Percentiles rank a stretch among this genome's conserved stretches.
These are phyloP conservation scores for Exserohilum rostratum DNA, from an alignment of 2,329 filamentous ascomycete species.

Conservation along the genomic window DNA sequence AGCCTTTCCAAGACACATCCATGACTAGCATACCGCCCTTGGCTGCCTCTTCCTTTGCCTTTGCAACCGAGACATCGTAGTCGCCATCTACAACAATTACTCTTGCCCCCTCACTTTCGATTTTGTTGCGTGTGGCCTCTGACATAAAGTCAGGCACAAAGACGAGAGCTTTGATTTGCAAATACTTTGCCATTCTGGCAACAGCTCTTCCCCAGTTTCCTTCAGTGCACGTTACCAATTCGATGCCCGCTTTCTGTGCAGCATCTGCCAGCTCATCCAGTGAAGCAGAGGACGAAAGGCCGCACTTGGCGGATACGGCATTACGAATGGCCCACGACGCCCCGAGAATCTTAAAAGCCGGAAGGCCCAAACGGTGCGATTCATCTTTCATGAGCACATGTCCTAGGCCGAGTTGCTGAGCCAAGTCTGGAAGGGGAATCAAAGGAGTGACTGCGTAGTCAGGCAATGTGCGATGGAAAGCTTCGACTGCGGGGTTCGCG, in stretches of 20 bases:
- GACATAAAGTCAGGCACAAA: slow-evolving; percentile 68
- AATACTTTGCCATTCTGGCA: slow-evolving; percentile 67
- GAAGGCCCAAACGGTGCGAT: slow-evolving; percentile 69
- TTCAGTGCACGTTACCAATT: slow-evolving; percentile 71
- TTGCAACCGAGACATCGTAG: slow-evolving; percentile 68
- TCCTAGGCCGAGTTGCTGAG: slow-evolving; percentile 58
- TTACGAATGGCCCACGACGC: slow-evolving; percentile 75
- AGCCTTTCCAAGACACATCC: slow-evolving; percentile 71
- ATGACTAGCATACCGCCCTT: slow-evolving; percentile 64
- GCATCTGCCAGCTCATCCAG: slow-evolving; percentile 53
- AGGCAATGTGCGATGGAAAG: slow-evolving; percentile 66
- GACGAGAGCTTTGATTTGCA: slow-evolving; percentile 63
- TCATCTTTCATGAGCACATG: slow-evolving; percentile 74
- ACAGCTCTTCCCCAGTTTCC: slow-evolving; percentile 80
- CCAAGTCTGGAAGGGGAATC: slow-evolving; percentile 59
- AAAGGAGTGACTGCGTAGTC: slow-evolving; percentile 64
- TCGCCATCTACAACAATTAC: slow-evolving; percentile 62
- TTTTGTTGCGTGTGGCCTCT: slow-evolving; percentile 58
- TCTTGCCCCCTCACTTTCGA: slow-evolving; percentile 67
- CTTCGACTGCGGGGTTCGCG: slow-evolving; percentile 27
- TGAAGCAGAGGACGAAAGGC: slow-evolving; percentile 51
- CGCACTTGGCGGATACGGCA: slow-evolving; percentile 57
- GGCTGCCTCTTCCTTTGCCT: slow-evolving; percentile 54
- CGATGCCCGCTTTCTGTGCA: slow-evolving; percentile 18
- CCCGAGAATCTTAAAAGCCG: slow-evolving; percentile 80